Evolutionary conservation across 2,329 filamentous ascomycete genomes (phyloP), one percentile per base, ranked within the genome.

Genomic region (Trichoderma sp.): DNA sequence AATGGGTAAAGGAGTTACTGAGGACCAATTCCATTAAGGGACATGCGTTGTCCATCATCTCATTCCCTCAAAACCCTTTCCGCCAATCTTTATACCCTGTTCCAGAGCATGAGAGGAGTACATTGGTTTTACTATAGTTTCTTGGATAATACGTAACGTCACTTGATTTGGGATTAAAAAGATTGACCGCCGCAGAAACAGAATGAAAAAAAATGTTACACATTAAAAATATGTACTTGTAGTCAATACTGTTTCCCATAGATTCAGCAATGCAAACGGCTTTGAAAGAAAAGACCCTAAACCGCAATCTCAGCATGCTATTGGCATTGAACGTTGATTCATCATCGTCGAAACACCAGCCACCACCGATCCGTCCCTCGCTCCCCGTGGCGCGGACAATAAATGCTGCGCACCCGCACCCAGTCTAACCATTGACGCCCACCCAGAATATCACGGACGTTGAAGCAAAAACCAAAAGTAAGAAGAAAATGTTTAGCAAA

Each of bases 1-100:
- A 24, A 99, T 99, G 97, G 97, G 96, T 41, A 94, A 95, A 87
- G 97, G 97, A 76, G 97, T 99, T 76, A 99, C 97, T 1, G 97
- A 99, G 88, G 95, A 98, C 82, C 97, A 99, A 86, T 99, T 99
- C 85, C 83, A 72, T 66, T 75, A 64, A n/a, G 12, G 18, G 12
- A 27, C 33, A 18, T 14, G 3, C 24, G 8, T 21, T 60, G 2
- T 60, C 50, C 21, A 21, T 11, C 18, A 5, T 18, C 16, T 12
- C 11, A 14, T 31, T 12, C 21, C 29, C 14, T 21, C 9, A 60
- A 3, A 29, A 2, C 12, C n/a, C 6, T 9, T 63, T 71, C 33
- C 35, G 33, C 53, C 66, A 38, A 71, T 31, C 35, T 56, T 64
- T 65, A 73, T 73, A 73, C 71, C 71, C 71, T 63, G 29, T 73